A percentile compares a stretch with the other conserved stretches of the same genome.
phyloP scores from a whole-genome alignment of 78 protist species.

The Capsaspora owczarzaki region DNA sequence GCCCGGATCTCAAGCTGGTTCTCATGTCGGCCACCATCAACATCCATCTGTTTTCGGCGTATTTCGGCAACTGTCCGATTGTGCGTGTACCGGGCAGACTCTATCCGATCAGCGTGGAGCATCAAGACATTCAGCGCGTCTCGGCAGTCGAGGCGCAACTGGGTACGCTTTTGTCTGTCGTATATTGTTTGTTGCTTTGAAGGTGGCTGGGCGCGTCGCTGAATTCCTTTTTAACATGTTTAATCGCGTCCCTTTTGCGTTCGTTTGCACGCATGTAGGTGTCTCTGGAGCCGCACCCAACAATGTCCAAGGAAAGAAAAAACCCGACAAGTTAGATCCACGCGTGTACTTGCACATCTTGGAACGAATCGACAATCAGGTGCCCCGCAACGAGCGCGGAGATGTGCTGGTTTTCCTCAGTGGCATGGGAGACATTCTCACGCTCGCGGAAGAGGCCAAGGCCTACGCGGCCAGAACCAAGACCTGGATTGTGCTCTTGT shows the following conservation, averaged over 20 bases:
- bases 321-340: neutral
- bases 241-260: no score
- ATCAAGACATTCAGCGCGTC: neutral
- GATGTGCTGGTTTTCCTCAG: conserved; percentile 58
- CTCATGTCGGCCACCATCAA: conserved; percentile 71
- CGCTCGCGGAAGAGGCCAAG: neutral
- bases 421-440: conserved; percentile 45
- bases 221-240: no score
- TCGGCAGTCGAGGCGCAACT: neutral
- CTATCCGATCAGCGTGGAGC: conserved; percentile 14
- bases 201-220: no score
- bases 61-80: conserved; percentile 42
- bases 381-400: conserved; percentile 15
- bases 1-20: conserved; percentile 15
- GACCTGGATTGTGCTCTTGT: conserved; percentile 10
- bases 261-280: no score
- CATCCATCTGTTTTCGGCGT: conserved; percentile 35
- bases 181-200: no score
- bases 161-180: no score
- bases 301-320: no score
- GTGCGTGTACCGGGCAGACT: conserved; percentile 19
- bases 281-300: no score
- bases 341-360: neutral
- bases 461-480: neutral
- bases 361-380: conserved; percentile 7